Evolutionary conservation across 225 moss, liverwort and hornwort species (phyloP), one percentile per base, ranked within the genome.

Genomic region (Bryoerythrophyllum caledonicum): DNA sequence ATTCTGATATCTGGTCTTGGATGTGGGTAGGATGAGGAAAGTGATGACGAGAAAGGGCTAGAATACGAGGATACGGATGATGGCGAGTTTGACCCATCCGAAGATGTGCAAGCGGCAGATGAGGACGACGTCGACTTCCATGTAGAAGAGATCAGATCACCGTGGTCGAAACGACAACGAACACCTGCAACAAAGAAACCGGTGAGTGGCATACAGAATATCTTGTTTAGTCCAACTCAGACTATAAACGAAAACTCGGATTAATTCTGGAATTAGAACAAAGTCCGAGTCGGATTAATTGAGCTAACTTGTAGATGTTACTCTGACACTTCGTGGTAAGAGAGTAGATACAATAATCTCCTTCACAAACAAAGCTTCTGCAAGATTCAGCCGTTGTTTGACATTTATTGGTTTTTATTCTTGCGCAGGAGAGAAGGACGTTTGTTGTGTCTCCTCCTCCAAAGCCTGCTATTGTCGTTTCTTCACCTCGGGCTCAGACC

Each of bases 51-150:
- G 48, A 67, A 58, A 28, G 65, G 76, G 37, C 25, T 67, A 27
- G 82, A 38, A 38, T 38, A 38, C 38, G 38, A 81, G 13, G 88
- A 85, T 10, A 82, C 81, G 62, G 81, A 81, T 60, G 85, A 85
- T 43, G 82, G 84, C 38, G 81, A 85, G 40, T 85, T 78, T 53
- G 78, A 80, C 48, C 80, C 84, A 7, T 61, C 67, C 34, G 78
- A 88, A 34, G 85, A 82, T 60, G 72, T 51, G 13, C 66, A 69
- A 48, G 51, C 43, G 41, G 79, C 37, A 32, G 69, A 88, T 41
- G 85, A 85, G 40, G 67, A 78, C 27, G 82, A 82, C 56, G 30
- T 72, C 35, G 85, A 88, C 38, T 85, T 83, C 30, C 72, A 28
- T 5, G 32, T 81, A 54, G 83, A 85, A 43, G 76, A 79, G 55